Evolutionary conservation across 2,329 filamentous ascomycete genomes (phyloP).

Genomic region (Pseudocercospora musae): DNA sequence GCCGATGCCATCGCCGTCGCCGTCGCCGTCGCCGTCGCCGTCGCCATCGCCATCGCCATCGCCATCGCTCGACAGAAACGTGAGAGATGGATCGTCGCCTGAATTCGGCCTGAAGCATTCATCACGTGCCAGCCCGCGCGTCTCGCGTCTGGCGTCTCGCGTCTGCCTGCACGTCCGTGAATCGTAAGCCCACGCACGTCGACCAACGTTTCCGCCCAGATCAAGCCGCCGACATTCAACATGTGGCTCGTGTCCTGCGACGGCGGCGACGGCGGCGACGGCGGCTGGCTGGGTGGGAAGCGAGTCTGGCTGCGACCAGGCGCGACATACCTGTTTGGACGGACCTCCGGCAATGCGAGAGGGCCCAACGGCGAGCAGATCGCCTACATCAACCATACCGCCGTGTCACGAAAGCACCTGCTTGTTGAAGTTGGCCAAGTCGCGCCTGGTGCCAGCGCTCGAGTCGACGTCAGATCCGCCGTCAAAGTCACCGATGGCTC

Average conservation of each 20-base stretch:
- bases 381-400: slow-evolving; percentile 71
- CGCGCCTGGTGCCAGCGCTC: slow-evolving; percentile 58
- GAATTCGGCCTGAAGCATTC: no score
- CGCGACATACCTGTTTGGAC: slow-evolving; percentile 50
- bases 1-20: not conserved
- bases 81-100: not conserved
- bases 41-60: no score
- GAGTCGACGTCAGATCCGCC: slow-evolving; percentile 60
- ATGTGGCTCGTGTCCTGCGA: slow-evolving; percentile 58
- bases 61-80: not conserved
- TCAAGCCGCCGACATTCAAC: not conserved
- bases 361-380: slow-evolving; percentile 39
- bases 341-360: slow-evolving; percentile 59
- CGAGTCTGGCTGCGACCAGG: slow-evolving; percentile 31
- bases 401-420: slow-evolving; percentile 85
- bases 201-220: no score
- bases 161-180: not conserved
- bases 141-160: not conserved
- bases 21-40: no score
- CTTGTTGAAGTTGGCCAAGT: slow-evolving; percentile 69
- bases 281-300: slow-evolving; percentile 52
- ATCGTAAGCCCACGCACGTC: not conserved
- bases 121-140: not conserved
- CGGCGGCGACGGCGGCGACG: slow-evolving; percentile 53
- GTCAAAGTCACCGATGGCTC: slow-evolving; percentile 78